These are phyloP conservation scores for Russula earlei DNA, from an alignment of 768 basidiomycete species.

Conservation along the genomic window DNA sequence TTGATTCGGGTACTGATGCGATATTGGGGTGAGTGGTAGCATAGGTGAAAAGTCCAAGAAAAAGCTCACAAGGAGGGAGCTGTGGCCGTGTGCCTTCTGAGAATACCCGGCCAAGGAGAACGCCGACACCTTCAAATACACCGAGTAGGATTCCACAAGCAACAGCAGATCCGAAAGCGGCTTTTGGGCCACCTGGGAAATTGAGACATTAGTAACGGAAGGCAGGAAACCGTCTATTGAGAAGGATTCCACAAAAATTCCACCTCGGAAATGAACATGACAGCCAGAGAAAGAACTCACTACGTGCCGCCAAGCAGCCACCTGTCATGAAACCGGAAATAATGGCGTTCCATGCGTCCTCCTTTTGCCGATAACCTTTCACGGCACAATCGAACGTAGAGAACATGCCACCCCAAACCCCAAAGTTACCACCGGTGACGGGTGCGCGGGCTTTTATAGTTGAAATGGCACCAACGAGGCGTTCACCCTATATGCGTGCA, in stretches of 20 bases:
- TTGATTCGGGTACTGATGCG: slow-evolving; percentile 13
- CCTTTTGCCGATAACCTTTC: slow-evolving; percentile 93
- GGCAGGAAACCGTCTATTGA: neutral
- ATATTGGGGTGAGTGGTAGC: neutral
- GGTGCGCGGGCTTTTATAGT: slow-evolving; percentile 98
- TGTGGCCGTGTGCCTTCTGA: slow-evolving; percentile 75
- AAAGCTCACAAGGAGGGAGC: slow-evolving; percentile 61
- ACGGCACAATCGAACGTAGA: slow-evolving; percentile 98
- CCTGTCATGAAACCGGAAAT: slow-evolving; percentile 98
- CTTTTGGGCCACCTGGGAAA: slow-evolving; percentile 75
- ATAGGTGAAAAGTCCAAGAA: neutral
- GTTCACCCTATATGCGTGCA: slow-evolving; percentile 61
- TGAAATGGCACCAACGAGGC: slow-evolving; percentile 85
- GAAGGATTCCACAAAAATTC: neutral
- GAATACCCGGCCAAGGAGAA: slow-evolving; percentile 81
- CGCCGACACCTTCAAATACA: slow-evolving; percentile 92
- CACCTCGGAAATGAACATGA: neutral
- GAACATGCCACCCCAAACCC: slow-evolving; percentile 96
- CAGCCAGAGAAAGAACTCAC: slow-evolving; percentile 41
- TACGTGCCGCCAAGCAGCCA: slow-evolving; percentile 87
- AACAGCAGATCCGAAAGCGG: slow-evolving; percentile 86
- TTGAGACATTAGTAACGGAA: neutral
- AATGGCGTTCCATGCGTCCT: slow-evolving; percentile 99
- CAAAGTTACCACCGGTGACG: slow-evolving; percentile 95
- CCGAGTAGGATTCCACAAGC: slow-evolving; percentile 94